Base-by-base conservation (phyloP, 202 grass and related monocot genomes). In the Saccharum hybrid region DNA sequence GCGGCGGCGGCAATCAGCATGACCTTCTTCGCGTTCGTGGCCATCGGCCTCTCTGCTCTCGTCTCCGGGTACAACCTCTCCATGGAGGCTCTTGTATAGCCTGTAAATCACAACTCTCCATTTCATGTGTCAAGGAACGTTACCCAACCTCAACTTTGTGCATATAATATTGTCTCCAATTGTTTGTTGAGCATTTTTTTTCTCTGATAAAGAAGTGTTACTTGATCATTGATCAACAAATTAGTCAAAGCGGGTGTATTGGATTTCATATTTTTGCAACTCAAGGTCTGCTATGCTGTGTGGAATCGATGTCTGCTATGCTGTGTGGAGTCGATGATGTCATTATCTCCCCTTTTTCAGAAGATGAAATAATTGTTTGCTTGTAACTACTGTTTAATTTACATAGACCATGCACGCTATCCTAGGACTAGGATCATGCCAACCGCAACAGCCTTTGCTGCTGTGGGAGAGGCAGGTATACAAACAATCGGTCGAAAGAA, bases 61-160 rank as follows among this genome's bases (percentile, higher is more conserved):
- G 65, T 90, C 37, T 98, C 95, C 40, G 89, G 92, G 39, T 91
- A 93, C 82, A 98, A 68, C 56, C 90, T 97, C 30, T 86, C 82
- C 23, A 61, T 84, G 7, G 78, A 91, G 77, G 84, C 65, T 74
- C 70, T 89, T 69, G 80, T 80, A 36, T 94, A 91, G 57, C 78
- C 39, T 42, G 66, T 34, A 31, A 16, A 41, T 15, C 21, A 70
- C 19, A 14, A 18, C 57, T 26, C 57, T 61, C 57, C 21, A 38
- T 43, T 10, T 80, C 5, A 46, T 33, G 0, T 33, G 6, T 45
- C 14, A 15, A 0, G 43, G 10, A 34, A 19, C 10, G 33, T 41
- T 19, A 41, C 36, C 42, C 22, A 9, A 71, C 26, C 10, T 23
- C 43, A 73, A 5, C n/a, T 12, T 7, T 8, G 19, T 68, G 48